These are phyloP conservation scores for Geotrichum histeridarum DNA, from an alignment of 1,139 yeast species.

Conservation along the genomic window DNA sequence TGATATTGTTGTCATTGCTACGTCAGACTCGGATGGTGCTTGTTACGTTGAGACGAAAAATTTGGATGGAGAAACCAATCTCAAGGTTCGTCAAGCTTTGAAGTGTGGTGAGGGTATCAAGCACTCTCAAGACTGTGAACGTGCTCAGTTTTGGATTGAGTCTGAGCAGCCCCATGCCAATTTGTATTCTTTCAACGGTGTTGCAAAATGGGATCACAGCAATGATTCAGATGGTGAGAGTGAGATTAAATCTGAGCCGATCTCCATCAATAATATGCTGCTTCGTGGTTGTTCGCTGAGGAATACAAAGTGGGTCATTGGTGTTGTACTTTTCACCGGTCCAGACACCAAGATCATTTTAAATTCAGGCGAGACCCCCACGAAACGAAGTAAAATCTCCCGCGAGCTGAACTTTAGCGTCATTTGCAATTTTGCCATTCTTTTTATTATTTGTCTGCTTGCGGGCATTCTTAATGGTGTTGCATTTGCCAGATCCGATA, in stretches of 20 bases:
- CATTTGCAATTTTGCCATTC: conserved; percentile 63
- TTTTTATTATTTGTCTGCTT: conserved; percentile 73
- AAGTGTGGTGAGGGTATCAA: conserved; percentile 61
- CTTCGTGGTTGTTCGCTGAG: conserved; percentile 80
- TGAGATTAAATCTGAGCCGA: conserved; percentile 49
- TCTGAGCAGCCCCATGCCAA: conserved; percentile 89
- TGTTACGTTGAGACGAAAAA: conserved; percentile 93
- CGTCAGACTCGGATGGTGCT: conserved; percentile 84
- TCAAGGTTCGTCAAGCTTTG: conserved; percentile 73
- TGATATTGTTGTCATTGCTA: conserved; percentile 70
- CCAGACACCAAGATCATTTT: conserved; percentile 87
- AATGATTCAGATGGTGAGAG: conserved; percentile 19
- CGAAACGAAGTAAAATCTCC: conserved; percentile 77
- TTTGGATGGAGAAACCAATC: conserved; percentile 92
- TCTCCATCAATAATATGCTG: conserved; percentile 71
- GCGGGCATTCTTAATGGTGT: conserved; percentile 82
- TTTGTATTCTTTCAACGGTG: conserved; percentile 82
- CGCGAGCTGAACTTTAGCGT: conserved; percentile 81
- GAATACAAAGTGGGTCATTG: conserved; percentile 45
- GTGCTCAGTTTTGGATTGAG: conserved; percentile 76
- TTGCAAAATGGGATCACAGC: conserved; percentile 49
- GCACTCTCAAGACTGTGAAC: conserved; percentile 67
- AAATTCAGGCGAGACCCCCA: conserved; percentile 89
- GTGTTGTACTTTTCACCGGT: conserved; percentile 87
- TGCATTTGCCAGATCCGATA: conserved; percentile 49